phyloP scores from a whole-genome alignment of 192 early-diverging fungal genomes.

The Linnemannia elongata region DNA sequence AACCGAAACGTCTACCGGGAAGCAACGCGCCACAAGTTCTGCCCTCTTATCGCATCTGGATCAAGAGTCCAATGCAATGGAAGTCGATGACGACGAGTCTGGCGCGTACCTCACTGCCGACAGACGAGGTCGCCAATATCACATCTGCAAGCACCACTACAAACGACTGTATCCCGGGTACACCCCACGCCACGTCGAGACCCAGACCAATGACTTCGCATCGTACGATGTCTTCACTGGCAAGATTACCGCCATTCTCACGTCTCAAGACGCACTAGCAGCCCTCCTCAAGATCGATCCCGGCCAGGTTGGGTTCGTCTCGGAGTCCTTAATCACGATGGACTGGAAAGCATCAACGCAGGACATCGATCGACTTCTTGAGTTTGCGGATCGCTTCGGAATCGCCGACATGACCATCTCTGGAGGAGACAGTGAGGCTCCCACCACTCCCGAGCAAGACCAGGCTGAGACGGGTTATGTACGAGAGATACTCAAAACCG shows the following conservation, averaged over 20 bases:
- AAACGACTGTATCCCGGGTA: not conserved
- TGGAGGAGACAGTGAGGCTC: not conserved
- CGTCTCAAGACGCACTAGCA: not conserved
- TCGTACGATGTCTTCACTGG: not conserved
- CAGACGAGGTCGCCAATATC: not conserved
- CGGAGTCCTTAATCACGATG: not conserved
- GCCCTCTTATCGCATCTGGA: not conserved
- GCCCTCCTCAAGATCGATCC: not conserved
- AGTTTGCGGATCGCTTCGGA: not conserved
- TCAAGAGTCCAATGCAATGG: not conserved
- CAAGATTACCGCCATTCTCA: not conserved
- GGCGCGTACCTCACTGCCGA: not conserved
- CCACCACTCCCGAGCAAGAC: not conserved
- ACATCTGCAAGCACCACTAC: not conserved
- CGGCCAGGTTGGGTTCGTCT: not conserved
- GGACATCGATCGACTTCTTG: not conserved
- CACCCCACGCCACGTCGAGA: not conserved
- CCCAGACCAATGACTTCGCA: not conserved
- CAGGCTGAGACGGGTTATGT: not conserved
- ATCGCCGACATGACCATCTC: not conserved
- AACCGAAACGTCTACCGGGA: not conserved
- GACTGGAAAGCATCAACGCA: not conserved
- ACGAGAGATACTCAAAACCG: not conserved
- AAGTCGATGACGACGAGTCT: not conserved
- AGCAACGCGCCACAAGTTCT: not conserved